Evolutionary conservation across 2,329 filamentous ascomycete species (phyloP).

Genomic region (Apiospora saccharicola): DNA sequence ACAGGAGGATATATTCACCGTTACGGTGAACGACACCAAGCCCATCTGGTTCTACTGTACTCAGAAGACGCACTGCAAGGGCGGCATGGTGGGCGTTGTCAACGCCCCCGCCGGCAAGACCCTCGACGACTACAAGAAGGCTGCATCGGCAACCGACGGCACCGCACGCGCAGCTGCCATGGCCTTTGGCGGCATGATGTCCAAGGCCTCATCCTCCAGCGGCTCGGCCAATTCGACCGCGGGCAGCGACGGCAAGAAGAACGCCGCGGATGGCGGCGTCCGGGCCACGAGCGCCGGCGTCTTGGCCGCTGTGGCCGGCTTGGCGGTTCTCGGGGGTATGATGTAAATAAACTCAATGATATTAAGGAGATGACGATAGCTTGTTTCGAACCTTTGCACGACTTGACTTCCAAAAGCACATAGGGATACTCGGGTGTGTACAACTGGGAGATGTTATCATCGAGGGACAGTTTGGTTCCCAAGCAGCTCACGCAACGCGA

Average conservation of each 20-base stretch:
- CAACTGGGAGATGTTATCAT: no score
- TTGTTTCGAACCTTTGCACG: neutral
- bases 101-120: conserved; percentile 46
- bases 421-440: no score
- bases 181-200: conserved; percentile 17
- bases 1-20: conserved; percentile 49
- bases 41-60: conserved; percentile 60
- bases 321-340: neutral
- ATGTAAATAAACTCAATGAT: neutral
- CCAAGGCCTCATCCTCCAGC: neutral
- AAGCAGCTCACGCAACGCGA: no score
- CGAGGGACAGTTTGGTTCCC: no score
- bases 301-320: neutral
- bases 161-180: neutral
- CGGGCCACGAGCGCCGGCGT: neutral
- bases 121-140: conserved; percentile 43
- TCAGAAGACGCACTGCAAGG: conserved; percentile 54
- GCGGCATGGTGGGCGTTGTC: conserved; percentile 48
- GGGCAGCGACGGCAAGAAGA: neutral
- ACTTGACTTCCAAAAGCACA: no score
- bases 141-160: neutral
- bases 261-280: neutral
- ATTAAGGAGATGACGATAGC: neutral
- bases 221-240: neutral
- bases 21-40: conserved; percentile 53